phyloP scores from a whole-genome alignment of 331 rosid species.

The Malus hybrid region DNA sequence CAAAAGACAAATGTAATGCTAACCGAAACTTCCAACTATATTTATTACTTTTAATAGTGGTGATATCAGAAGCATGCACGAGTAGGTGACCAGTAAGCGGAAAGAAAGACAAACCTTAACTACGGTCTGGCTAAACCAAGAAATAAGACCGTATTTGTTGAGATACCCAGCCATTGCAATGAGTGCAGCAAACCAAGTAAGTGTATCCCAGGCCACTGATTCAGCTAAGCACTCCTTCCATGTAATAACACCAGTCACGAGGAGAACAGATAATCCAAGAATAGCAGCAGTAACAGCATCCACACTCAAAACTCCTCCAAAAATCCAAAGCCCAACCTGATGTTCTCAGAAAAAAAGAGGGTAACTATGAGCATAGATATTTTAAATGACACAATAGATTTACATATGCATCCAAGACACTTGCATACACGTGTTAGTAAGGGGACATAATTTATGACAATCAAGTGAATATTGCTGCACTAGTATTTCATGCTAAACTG shows the following conservation, averaged over 20 bases:
- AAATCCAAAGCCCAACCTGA: constrained; percentile 97
- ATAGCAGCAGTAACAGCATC: constrained; percentile 96
- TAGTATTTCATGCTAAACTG: neutral
- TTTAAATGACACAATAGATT: neutral
- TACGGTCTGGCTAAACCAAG: constrained; percentile 95
- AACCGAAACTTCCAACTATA: neutral
- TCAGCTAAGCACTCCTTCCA: constrained; percentile 99
- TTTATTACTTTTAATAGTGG: neutral
- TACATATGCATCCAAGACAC: neutral
- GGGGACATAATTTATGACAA: neutral
- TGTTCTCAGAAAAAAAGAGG: constrained; percentile 1
- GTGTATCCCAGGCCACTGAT: constrained; percentile 98
- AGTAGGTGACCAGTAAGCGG: neutral
- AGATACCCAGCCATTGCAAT: constrained; percentile 99
- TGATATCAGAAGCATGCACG: neutral
- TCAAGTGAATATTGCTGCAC: neutral
- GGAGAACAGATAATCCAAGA: constrained; percentile 83
- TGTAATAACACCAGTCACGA: constrained; percentile 85
- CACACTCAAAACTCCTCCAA: constrained; percentile 64
- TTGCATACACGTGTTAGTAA: neutral
- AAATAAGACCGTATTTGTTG: constrained; percentile 94
- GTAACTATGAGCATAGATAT: neutral
- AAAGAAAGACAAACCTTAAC: constrained; percentile 63
- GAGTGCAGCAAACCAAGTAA: constrained; percentile 99
- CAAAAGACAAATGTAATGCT: neutral